These are phyloP conservation scores for Magnaporthales sp. DNA, from an alignment of 2,329 filamentous ascomycete species.

Conservation along the genomic window DNA sequence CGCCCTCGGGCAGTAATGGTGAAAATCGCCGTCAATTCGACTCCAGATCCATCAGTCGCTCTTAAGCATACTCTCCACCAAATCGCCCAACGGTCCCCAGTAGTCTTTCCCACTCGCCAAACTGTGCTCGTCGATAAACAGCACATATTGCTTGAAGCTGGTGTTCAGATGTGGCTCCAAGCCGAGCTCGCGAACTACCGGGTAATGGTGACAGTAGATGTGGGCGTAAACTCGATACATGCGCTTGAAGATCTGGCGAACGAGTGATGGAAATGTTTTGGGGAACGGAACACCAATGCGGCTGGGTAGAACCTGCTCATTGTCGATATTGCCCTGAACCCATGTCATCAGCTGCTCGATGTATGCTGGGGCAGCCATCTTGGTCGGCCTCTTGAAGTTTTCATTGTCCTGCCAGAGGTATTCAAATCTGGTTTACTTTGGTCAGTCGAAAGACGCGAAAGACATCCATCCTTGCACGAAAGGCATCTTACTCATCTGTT, in stretches of 20 bases:
- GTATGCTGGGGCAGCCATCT: constrained; percentile 95
- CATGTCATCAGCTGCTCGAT: constrained; percentile 97
- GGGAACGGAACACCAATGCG: constrained; percentile 93
- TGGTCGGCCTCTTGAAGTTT: constrained; percentile 90
- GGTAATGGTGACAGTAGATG: constrained; percentile 99
- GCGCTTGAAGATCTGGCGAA: constrained; percentile 96
- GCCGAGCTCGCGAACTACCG: constrained; percentile 87
- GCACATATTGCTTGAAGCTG: constrained; percentile 98
- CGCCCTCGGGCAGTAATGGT: neutral
- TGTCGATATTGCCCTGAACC: constrained; percentile 93
- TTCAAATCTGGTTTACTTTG: constrained; percentile 61
- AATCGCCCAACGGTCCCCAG: constrained; percentile 89
- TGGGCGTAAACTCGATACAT: constrained; percentile 98
- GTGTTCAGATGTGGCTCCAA: constrained; percentile 97
- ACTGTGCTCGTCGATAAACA: constrained; percentile 95
- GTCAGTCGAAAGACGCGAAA: neutral
- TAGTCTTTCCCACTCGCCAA: constrained; percentile 92
- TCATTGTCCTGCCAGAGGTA: constrained; percentile 98
- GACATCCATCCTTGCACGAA: neutral
- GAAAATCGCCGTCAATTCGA: neutral
- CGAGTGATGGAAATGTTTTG: constrained; percentile 78
- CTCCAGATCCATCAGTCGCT: constrained; percentile 53
- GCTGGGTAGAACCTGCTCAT: constrained; percentile 90
- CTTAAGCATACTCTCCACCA: constrained; percentile 95
- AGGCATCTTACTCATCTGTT: constrained; percentile 77